Base-by-base conservation (phyloP, 2,329 filamentous ascomycete genomes). In the Tolypocladium endophyticum region DNA sequence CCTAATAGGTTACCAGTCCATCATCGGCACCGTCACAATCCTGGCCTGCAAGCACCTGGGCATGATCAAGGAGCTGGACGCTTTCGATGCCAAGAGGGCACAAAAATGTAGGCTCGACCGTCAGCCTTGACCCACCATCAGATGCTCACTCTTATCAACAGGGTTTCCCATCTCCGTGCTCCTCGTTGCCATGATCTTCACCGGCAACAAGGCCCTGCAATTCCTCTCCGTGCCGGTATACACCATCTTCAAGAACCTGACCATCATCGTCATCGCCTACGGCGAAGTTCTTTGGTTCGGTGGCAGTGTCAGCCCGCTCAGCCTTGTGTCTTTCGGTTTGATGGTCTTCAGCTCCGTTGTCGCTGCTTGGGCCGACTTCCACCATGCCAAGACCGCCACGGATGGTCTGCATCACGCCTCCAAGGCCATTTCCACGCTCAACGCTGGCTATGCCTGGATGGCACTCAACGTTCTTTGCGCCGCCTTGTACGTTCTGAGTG, bases 161-260 rank as follows among this genome's bases (percentile, higher is more conserved):
- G 91, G 92, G 94, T 96, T 97, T 71, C 94, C 94, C 56, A 91
- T 99, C 69, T 96, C 94, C 60, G 80, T 97, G 59, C 89, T 97
- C 63, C 87, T 99, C 64, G 94, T 97, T 71, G 92, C 92, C 72
- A 99, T 97, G 94, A 97, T 99, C 76, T 99, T 97, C 78, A 97
- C 94, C 59, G 87, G 91, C 70, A 94, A 90, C 70, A 97, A 97
- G 79, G 92, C 94, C 25, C 86, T 99, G 54, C 92, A 97, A 76
- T 97, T 87, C 76, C 88, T 99, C 62, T 97, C 92, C 38, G 96
- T 99, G 59, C 94, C 94, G 30, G 94, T 99, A 33, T 99, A 99
- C 78, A 99, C 94, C 59, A 99, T 99, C 73, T 99, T 99, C 84
- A 99, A 99, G 84, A 99, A 99, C 79, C 77, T 99, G 79, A 97